Percentiles rank a stretch among this genome's conserved stretches.
These are phyloP conservation scores for Scalesia atractyloides DNA, from an alignment of 129 eudicot genomes.

Conservation along the genomic window DNA sequence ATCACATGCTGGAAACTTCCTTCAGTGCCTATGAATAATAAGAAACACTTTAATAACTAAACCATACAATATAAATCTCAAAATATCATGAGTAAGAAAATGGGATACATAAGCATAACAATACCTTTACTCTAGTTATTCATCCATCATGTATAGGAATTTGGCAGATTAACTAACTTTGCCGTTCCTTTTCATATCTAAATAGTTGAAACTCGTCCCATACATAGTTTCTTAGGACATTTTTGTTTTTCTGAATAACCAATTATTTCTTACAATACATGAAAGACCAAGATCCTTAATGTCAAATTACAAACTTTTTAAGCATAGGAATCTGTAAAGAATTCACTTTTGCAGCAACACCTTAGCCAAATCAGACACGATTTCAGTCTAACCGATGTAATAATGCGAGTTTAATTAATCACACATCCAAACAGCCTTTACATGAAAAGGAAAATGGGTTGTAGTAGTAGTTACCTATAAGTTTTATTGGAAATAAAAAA, in stretches of 20 bases:
- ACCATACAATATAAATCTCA: slow-evolving; percentile 10
- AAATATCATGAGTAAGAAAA: background rate
- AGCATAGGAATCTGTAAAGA: background rate
- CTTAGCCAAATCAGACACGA: background rate
- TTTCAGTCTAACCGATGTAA: background rate
- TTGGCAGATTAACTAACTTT: background rate
- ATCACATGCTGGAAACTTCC: slow-evolving; percentile 29
- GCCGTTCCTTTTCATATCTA: background rate
- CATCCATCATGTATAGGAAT: background rate
- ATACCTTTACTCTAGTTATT: background rate
- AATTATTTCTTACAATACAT: background rate
- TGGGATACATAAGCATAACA: background rate
- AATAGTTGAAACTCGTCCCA: background rate
- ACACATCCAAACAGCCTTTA: background rate
- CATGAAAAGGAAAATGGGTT: background rate
- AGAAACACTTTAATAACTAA: background rate
- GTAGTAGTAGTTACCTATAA: background rate
- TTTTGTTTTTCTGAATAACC: background rate
- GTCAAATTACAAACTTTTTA: background rate
- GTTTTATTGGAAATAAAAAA: background rate
- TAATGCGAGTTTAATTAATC: background rate
- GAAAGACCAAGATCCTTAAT: background rate
- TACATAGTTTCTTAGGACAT: background rate
- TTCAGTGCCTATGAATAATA: background rate
- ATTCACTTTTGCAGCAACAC: background rate